A percentile compares a stretch with the other conserved stretches of the same genome.
Conservation (phyloP, 768 basidiomycete genomes). For the Scleroderma bovista region DNA sequence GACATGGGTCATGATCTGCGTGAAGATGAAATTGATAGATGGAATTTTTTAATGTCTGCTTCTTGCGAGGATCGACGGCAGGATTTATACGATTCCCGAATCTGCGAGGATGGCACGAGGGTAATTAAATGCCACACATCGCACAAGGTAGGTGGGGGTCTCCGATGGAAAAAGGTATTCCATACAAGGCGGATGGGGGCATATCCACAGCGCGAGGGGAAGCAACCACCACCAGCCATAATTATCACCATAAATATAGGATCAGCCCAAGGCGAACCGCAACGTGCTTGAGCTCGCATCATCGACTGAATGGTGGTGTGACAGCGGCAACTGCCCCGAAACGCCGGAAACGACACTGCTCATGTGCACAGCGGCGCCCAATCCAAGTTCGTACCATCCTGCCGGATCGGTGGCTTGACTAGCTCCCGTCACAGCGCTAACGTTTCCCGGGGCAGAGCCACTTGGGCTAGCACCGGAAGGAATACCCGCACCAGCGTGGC, state of each 20-base stretch:
- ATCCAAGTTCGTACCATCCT: slow-evolving; percentile 27
- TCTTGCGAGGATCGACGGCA: neutral
- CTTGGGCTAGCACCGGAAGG: neutral
- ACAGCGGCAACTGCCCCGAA: slow-evolving; percentile 8
- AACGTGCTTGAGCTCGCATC: slow-evolving; percentile 26
- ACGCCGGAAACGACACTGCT: slow-evolving; percentile 3
- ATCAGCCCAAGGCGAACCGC: slow-evolving; percentile 26
- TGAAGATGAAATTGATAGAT: neutral
- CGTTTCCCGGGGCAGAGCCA: neutral
- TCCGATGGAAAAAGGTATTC: too few relatives aligned
- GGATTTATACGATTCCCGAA: neutral
- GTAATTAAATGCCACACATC: too few relatives aligned
- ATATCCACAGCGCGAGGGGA: slow-evolving; percentile 6
- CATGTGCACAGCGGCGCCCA: slow-evolving; percentile 9
- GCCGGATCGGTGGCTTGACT: slow-evolving; percentile 8
- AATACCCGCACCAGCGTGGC: neutral
- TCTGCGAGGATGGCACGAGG: neutral
- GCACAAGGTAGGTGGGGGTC: too few relatives aligned
- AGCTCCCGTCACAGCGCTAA: neutral
- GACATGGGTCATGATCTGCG: neutral
- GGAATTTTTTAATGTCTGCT: neutral
- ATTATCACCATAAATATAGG: slow-evolving; percentile 26
- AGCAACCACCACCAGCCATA: slow-evolving; percentile 7
- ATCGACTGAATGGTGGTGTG: slow-evolving; percentile 5
- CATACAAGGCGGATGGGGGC: slow-evolving; percentile 3